Evolutionary conservation across 345 rosid species (phyloP), one percentile per base, ranked within the genome.

Genomic region (Moricandia arvensis): DNA sequence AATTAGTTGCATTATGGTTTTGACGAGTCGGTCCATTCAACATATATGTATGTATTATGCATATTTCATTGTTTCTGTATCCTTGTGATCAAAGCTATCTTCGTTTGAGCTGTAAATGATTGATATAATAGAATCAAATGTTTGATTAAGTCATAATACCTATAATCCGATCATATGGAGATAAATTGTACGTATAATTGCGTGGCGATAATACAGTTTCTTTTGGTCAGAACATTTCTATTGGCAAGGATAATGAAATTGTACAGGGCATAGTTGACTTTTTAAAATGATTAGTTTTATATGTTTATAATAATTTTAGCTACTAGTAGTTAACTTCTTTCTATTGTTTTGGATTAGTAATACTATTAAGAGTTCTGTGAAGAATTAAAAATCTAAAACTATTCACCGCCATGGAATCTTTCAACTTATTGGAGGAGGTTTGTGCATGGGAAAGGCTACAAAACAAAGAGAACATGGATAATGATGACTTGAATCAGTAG

Each of bases 341-440:
- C 2, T 27, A 17, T 68, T 55, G 7, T 68, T 57, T 60, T 60
- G 38, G 62, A 35, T 59, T 67, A 13, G 7, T 33, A 33, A 31
- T 45, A 38, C 10, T 26, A 63, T 6, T 24, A 27, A 64, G 12
- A 54, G 59, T 55, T 17, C 6, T 3, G 13, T 37, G 57, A 33
- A 57, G 31, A 29, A 55, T 41, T 18, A 4, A 55, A 41, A 18
- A 6, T 1, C n/a, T 1, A 3, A 60, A 69, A 61, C 13, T 69
- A 76, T 54, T 76, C 75, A 76, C 80, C 75, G 80, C 59, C 75
- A 69, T 51, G 63, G 69, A 68, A 51, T 51, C 26, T 51, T 61
- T 75, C 29, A 67, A 59, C 31, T 16, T 3, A 34, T 68, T 3
- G 68, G 61, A 12, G 61, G n/a, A 74, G 43, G 30, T 4, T n/a